Conservation (phyloP, 192 early-diverging fungal species). For the Entomortierella chlamydospora region DNA sequence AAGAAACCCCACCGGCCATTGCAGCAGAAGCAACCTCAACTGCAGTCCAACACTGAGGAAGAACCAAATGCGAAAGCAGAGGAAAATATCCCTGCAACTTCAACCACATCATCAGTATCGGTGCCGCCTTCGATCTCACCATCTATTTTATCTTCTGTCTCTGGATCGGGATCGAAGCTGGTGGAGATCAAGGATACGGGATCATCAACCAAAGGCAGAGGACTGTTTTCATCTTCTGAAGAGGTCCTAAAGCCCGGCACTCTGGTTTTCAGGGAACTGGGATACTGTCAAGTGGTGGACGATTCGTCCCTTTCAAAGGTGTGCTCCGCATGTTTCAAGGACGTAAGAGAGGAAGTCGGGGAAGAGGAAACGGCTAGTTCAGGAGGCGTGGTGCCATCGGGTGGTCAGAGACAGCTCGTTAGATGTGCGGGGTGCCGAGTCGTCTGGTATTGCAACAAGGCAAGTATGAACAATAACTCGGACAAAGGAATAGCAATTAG, state of each 20-base stretch:
- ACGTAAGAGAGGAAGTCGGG: slow-evolving; percentile 37
- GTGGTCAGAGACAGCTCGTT: slow-evolving; percentile 31
- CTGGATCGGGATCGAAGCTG: slow-evolving; percentile 10
- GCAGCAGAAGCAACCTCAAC: slow-evolving; percentile 12
- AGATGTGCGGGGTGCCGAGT: slow-evolving; percentile 43
- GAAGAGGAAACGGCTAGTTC: slow-evolving; percentile 18
- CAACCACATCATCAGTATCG: background rate
- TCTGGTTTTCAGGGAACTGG: slow-evolving; percentile 44
- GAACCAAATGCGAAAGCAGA: background rate
- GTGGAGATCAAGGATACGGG: slow-evolving; percentile 32
- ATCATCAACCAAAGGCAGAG: slow-evolving; percentile 16
- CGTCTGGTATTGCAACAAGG: slow-evolving; percentile 52
- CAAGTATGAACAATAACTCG: background rate
- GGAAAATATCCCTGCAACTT: no score
- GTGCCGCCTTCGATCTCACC: slow-evolving; percentile 27
- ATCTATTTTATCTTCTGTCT: slow-evolving; percentile 16
- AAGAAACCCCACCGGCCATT: slow-evolving; percentile 12
- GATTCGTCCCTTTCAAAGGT: slow-evolving; percentile 37
- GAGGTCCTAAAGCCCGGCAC: slow-evolving; percentile 24
- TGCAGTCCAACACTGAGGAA: background rate
- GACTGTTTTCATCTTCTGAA: slow-evolving; percentile 22
- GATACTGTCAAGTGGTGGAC: slow-evolving; percentile 47
- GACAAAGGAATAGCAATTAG: no score
- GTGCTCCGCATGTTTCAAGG: slow-evolving; percentile 46
- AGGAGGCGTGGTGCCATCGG: slow-evolving; percentile 3